phyloP scores from a whole-genome alignment of 2,329 filamentous ascomycete genomes.

The Raffaelea albimanens region DNA sequence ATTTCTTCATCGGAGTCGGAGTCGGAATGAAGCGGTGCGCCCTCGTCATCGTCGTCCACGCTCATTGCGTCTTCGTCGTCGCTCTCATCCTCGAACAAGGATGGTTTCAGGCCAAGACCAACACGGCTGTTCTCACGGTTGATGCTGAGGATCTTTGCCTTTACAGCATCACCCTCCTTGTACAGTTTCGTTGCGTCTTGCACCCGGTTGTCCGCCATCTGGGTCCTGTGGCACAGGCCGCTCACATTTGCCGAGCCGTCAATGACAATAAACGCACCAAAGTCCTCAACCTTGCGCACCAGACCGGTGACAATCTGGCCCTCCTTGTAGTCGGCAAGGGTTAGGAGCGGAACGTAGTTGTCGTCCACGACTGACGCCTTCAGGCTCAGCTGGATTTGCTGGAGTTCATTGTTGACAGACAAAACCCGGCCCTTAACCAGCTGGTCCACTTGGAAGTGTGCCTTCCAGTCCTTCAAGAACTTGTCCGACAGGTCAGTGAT shows the following conservation, averaged over 20 bases:
- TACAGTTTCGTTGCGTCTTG: constrained; percentile 85
- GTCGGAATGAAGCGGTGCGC: constrained; percentile 27
- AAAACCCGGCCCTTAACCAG: constrained; percentile 82
- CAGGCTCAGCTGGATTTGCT: constrained; percentile 75
- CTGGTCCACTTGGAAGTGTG: constrained; percentile 77
- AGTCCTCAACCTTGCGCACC: constrained; percentile 88
- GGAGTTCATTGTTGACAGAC: constrained; percentile 55
- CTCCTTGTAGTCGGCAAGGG: constrained; percentile 64
- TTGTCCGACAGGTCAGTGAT: constrained; percentile 83
- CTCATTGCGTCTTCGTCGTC: constrained; percentile 30
- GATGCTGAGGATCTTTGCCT: constrained; percentile 77
- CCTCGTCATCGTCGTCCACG: constrained; percentile 37
- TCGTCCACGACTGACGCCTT: constrained; percentile 78
- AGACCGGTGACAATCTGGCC: constrained; percentile 83
- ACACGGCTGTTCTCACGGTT: constrained; percentile 68
- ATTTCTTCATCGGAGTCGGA: constrained; percentile 40
- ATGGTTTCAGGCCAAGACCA: constrained; percentile 86
- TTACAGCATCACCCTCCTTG: constrained; percentile 83
- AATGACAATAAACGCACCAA: constrained; percentile 86
- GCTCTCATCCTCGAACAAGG: constrained; percentile 64
- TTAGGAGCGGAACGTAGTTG: constrained; percentile 58
- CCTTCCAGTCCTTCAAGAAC: constrained; percentile 94
- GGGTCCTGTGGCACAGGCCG: constrained; percentile 82
- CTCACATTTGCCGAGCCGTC: constrained; percentile 83
- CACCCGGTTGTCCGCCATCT: constrained; percentile 79